Conservation (phyloP, 2,329 filamentous ascomycete genomes). For the Anisogramma anomala region DNA sequence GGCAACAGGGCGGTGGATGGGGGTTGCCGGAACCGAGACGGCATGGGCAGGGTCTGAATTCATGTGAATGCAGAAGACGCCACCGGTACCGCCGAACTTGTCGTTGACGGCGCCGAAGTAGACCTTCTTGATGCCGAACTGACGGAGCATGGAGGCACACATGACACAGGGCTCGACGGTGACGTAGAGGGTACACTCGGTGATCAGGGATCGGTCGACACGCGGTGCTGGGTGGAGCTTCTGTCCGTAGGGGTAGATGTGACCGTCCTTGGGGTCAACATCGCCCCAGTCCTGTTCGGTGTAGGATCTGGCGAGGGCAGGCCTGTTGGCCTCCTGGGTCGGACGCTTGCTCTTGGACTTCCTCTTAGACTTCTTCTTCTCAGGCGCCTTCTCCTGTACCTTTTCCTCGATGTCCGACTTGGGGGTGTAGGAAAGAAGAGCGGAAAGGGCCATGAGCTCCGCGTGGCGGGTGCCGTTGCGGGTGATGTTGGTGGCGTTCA, state of each 20-base stretch:
- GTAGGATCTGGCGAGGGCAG: conserved; percentile 1
- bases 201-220: conserved; percentile 57
- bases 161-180: conserved; percentile 98
- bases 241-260: conserved; percentile 51
- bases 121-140: conserved; percentile 77
- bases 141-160: conserved; percentile 86
- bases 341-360: conserved; percentile 10
- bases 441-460: conserved; percentile 76
- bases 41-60: conserved; percentile 34
- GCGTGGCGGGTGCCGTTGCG: conserved; percentile 89
- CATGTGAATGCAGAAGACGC: conserved; percentile 76
- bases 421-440: conserved; percentile 35
- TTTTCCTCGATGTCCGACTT: conserved; percentile 21
- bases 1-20: conserved; percentile 19
- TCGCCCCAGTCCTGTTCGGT: conserved; percentile 36
- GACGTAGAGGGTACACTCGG: conserved; percentile 72
- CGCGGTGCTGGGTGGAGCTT: conserved; percentile 43
- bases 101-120: conserved; percentile 96
- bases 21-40: conserved; percentile 17
- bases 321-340: conserved; percentile 18
- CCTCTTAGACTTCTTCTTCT: conserved; percentile 12
- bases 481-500: conserved; percentile 93
- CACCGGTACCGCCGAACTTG: conserved; percentile 90
- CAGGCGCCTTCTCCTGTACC: conserved; percentile 16
- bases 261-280: conserved; percentile 41